These are phyloP conservation scores for Nothophytophthora sp. DNA, from an alignment of 352 stramenopile genomes.

Conservation along the genomic window DNA sequence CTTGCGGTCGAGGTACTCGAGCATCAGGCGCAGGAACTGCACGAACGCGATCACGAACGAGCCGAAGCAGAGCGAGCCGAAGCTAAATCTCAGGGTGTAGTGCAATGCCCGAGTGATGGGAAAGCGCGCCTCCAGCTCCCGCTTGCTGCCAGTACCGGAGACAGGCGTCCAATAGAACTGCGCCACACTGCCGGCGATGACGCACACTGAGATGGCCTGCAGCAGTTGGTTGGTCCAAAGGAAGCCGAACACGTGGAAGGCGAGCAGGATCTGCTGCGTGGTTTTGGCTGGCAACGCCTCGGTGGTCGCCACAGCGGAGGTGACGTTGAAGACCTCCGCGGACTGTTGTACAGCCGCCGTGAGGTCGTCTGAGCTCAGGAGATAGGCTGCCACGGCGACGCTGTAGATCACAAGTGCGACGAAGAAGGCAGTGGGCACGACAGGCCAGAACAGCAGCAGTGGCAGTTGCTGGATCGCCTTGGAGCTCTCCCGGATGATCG, in stretches of 20 bases:
- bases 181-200: constrained; percentile 89
- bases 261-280: constrained; percentile 57
- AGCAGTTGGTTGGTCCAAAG: constrained; percentile 98
- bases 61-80: constrained; percentile 96
- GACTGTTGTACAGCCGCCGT: constrained; percentile 23
- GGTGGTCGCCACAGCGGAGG: constrained; percentile 17
- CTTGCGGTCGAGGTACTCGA: constrained; percentile 96
- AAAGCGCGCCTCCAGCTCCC: constrained; percentile 53
- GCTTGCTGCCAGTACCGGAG: constrained; percentile 20
- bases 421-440: constrained; percentile 56
- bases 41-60: constrained; percentile 97
- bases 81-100: constrained; percentile 88
- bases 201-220: constrained; percentile 94
- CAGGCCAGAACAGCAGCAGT: constrained; percentile 62
- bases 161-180: constrained; percentile 93
- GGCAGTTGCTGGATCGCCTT: constrained; percentile 59
- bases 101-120: constrained; percentile 61
- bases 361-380: constrained; percentile 61
- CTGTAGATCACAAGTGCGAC: constrained; percentile 59
- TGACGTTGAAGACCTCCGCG: constrained; percentile 43
- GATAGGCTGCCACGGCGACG: constrained; percentile 52
- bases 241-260: constrained; percentile 94
- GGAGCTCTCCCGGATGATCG: constrained; percentile 74
- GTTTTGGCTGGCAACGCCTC: constrained; percentile 38
- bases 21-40: constrained; percentile 92